A percentile compares a stretch with the other conserved stretches of the same genome.
These are phyloP conservation scores for Fusarium sp. DNA, from an alignment of 2,329 filamentous ascomycete genomes.

Conservation along the genomic window DNA sequence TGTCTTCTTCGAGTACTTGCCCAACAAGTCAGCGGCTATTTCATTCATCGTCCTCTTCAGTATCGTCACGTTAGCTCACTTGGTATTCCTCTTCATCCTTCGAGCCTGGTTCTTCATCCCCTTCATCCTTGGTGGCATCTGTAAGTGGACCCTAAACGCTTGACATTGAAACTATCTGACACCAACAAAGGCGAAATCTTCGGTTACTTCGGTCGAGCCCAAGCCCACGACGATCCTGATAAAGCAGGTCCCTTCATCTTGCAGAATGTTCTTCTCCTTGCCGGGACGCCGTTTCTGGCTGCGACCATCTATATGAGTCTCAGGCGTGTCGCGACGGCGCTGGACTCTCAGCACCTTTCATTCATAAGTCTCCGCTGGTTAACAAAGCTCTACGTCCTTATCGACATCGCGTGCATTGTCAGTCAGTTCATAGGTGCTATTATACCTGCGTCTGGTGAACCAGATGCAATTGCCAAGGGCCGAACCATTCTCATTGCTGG, in stretches of 20 bases:
- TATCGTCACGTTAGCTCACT: background rate
- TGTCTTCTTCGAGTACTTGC: slow-evolving; percentile 18
- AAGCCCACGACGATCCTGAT: background rate
- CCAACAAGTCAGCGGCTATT: slow-evolving; percentile 3
- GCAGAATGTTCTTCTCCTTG: slow-evolving; percentile 19
- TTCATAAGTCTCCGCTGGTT: slow-evolving; percentile 14
- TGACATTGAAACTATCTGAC: rapidly evolving
- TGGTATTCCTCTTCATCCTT: background rate
- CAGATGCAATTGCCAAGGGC: background rate
- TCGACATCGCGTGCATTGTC: slow-evolving; percentile 2
- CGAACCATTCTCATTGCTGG: slow-evolving; percentile 19
- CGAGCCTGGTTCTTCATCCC: slow-evolving; percentile 27
- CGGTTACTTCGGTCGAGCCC: background rate
- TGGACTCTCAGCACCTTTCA: slow-evolving; percentile 16
- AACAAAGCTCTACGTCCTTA: slow-evolving; percentile 1
- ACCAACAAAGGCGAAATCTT: slow-evolving; percentile 2
- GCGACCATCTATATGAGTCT: slow-evolving; percentile 34
- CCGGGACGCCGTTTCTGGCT: slow-evolving; percentile 17
- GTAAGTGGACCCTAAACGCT: background rate
- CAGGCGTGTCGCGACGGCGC: background rate
- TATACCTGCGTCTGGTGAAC: slow-evolving; percentile 18
- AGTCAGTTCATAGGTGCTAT: slow-evolving; percentile 25
- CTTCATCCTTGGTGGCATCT: slow-evolving; percentile 21
- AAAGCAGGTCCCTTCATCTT: background rate
- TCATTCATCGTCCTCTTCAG: slow-evolving; percentile 12